Base-by-base conservation (phyloP, 2,329 filamentous ascomycete species). In the Escovopsis weberi region DNA sequence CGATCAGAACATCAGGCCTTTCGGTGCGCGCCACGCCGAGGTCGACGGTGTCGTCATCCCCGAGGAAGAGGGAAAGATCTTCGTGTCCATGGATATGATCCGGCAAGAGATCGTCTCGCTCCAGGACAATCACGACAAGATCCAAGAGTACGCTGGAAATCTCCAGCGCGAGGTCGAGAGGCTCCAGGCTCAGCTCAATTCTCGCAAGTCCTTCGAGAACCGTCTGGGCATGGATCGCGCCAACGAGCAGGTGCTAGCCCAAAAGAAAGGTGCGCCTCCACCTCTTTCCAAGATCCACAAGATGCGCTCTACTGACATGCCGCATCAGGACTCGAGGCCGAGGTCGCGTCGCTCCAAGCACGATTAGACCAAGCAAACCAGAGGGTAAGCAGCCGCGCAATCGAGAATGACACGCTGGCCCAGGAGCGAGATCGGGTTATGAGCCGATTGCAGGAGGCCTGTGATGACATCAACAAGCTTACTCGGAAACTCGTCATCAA, bases 391-490 rank as follows among this genome's bases (percentile, higher is more conserved):
- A 67, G 75, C n/a, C 67, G 71, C 33, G 75, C 82, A 40, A 76
- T 78, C 41, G 72, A 78, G 47, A 77, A 73, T 45, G 74, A 80
- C 47, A 72, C 76, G 4, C 60, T 82, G 36, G 67, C 69, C 3
- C 68, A 73, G 28, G 81, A 85, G 57, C 72, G 78, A 28, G 79
- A 84, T 50, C 74, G 76, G 38, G 72, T 80, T 33, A 66, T 81
- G 39, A 69, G 69, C 41, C 78, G 80, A 51, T 66, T 80, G 6
- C 72, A 74, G 26, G 68, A 76, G 40, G 77, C 77, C 4, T 78
- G 74, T 35, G 66, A 70, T 38, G 75, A 72, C 32, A 72, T 74
- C 49, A 73, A 67, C 49, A 66, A 68, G 45, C 60, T 68, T 26
- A 67, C 65, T 33, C 57, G 61, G 18, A 66, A 65, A 49, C 51